Percentiles rank a stretch among this genome's conserved stretches.
Evolutionary conservation across 1,284 basidiomycete genomes (phyloP).

Genomic region (Heterobasidion parviporum): DNA sequence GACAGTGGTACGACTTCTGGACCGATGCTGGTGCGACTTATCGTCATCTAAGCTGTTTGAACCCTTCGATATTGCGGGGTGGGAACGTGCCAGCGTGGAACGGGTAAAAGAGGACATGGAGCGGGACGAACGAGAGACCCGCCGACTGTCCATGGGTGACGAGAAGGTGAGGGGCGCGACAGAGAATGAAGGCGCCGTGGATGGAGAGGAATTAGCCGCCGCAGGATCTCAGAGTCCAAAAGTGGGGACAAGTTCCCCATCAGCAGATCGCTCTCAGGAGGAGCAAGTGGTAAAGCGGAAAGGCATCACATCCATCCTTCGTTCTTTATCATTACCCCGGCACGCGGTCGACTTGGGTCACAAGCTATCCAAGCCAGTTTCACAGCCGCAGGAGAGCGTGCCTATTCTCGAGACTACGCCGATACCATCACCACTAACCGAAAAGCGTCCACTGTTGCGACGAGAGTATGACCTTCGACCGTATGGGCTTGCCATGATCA

Average conservation of each 20-base stretch:
- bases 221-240: not conserved
- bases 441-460: constrained; percentile 28
- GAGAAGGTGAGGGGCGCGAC: not conserved
- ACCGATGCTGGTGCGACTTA: constrained; percentile 75
- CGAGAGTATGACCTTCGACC: constrained; percentile 60
- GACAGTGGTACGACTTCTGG: constrained; percentile 48
- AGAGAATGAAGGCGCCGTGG: not conserved
- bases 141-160: constrained; percentile 7
- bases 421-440: not conserved
- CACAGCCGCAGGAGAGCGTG: not conserved
- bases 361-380: not conserved
- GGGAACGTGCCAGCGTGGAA: constrained; percentile 58
- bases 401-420: constrained; percentile 1
- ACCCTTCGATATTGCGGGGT: constrained; percentile 62
- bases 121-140: constrained; percentile 10
- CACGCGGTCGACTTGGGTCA: not conserved
- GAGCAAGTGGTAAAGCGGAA: not conserved
- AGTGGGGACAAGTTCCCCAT: not conserved
- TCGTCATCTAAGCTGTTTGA: constrained; percentile 55
- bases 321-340: not conserved
- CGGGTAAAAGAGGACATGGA: constrained; percentile 35
- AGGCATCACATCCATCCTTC: not conserved
- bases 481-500: constrained; percentile 61
- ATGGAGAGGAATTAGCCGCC: not conserved
- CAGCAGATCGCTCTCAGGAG: not conserved